Conservation (phyloP, 1,139 yeast species). For the Debaryomycetaceae sp. region DNA sequence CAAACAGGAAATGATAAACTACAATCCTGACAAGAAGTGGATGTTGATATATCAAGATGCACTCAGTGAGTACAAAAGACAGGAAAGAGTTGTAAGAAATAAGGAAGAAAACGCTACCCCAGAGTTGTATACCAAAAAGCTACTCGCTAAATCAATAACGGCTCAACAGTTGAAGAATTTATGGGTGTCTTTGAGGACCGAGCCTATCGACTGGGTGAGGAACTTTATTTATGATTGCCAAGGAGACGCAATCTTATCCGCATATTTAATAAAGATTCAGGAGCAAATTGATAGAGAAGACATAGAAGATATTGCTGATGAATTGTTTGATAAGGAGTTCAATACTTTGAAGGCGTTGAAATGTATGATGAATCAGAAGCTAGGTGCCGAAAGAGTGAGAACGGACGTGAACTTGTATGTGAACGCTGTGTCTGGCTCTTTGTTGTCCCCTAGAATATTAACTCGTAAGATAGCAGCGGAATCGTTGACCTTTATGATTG, state of each 20-base stretch:
- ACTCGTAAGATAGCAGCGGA: slow-evolving; percentile 85
- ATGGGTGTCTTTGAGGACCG: slow-evolving; percentile 90
- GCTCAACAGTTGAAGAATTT: slow-evolving; percentile 73
- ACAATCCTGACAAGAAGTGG: slow-evolving; percentile 83
- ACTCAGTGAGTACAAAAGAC: slow-evolving; percentile 66
- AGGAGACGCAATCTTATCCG: slow-evolving; percentile 77
- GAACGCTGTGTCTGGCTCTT: slow-evolving; percentile 42
- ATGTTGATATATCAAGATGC: slow-evolving; percentile 87
- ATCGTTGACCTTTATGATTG: slow-evolving; percentile 51
- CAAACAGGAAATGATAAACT: slow-evolving; percentile 72
- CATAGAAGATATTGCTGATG: slow-evolving; percentile 38
- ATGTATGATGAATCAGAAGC: slow-evolving; percentile 47
- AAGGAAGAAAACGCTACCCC: slow-evolving; percentile 55
- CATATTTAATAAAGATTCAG: slow-evolving; percentile 37
- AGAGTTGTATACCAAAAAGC: slow-evolving; percentile 70
- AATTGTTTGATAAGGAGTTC: slow-evolving; percentile 46
- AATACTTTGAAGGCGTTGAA: slow-evolving; percentile 45
- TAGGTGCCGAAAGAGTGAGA: slow-evolving; percentile 41
- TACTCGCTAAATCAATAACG: slow-evolving; percentile 68
- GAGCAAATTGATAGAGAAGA: slow-evolving; percentile 34
- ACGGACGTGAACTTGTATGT: slow-evolving; percentile 41
- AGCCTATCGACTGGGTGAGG: slow-evolving; percentile 88
- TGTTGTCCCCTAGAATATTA: slow-evolving; percentile 57
- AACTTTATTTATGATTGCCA: slow-evolving; percentile 72
- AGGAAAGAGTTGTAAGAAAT: slow-evolving; percentile 32